Conservation (phyloP, 495 filamentous ascomycete species). For the Geopyxis carbonaria region DNA sequence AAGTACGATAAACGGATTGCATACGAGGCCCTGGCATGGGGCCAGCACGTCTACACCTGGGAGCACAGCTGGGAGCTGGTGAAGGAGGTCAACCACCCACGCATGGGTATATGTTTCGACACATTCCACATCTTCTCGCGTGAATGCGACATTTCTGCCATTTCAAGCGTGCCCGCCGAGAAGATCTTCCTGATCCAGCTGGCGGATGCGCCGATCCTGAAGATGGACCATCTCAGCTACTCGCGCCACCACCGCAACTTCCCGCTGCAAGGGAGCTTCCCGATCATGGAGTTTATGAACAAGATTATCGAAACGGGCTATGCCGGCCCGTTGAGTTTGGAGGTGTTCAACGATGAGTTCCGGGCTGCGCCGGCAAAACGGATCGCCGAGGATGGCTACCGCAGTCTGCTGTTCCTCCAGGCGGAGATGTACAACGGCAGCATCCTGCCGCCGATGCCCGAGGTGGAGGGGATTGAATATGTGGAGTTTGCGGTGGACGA, state of each 20-base stretch:
- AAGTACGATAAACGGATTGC: constrained; percentile 43
- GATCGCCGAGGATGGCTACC: constrained; percentile 3
- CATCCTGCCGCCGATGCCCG: constrained; percentile 5
- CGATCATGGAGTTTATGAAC: constrained; percentile 5
- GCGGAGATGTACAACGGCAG: constrained; percentile 2
- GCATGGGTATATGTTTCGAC: constrained; percentile 67
- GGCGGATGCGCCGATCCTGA: constrained; percentile 55
- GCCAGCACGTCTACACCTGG: constrained; percentile 53
- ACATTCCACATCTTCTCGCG: constrained; percentile 64
- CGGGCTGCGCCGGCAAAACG: constrained; percentile 3
- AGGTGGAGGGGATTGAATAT: constrained; percentile 6
- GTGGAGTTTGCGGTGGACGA: constrained; percentile 6
- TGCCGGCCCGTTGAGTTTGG: constrained; percentile 2
- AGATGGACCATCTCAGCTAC: constrained; percentile 13
- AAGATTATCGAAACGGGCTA: constrained; percentile 3
- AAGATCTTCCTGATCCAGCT: constrained; percentile 71
- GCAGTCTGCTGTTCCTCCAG: constrained; percentile 4
- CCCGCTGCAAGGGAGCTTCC: constrained; percentile 4
- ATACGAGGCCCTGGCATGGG: constrained; percentile 62
- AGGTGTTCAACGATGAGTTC: constrained; percentile 8
- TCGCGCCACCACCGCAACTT: constrained; percentile 5
- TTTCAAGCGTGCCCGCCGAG: constrained; percentile 37
- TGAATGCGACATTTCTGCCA: constrained; percentile 53
- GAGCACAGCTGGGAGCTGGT: constrained; percentile 55
- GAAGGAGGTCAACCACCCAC: constrained; percentile 42